These are phyloP conservation scores for Ganoderma lingzhi DNA, from an alignment of 1,284 basidiomycete genomes.

Conservation along the genomic window DNA sequence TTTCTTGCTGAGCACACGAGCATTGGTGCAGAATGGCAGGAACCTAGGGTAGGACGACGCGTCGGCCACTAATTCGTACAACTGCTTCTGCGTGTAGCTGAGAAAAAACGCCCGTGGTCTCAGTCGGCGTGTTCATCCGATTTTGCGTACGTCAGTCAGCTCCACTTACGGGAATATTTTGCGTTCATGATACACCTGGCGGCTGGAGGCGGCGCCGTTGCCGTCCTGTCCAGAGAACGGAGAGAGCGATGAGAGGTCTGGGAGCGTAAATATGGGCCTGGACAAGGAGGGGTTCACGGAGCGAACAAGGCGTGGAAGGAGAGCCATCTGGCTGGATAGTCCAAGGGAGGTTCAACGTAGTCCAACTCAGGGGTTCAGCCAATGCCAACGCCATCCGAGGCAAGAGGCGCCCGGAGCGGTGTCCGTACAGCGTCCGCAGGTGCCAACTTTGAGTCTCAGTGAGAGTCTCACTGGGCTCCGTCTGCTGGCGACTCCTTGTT, in stretches of 20 bases:
- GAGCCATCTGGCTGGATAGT: conserved; percentile 22
- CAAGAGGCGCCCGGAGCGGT: conserved; percentile 13
- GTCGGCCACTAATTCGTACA: conserved; percentile 90
- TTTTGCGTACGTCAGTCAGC: conserved; percentile 16
- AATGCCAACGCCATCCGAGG: background rate
- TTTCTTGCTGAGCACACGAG: conserved; percentile 66
- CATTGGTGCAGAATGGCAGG: conserved; percentile 88
- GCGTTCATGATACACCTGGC: conserved; percentile 63
- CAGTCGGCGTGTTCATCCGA: conserved; percentile 10
- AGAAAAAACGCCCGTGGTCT: conserved; percentile 23
- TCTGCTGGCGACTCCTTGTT: conserved; percentile 22
- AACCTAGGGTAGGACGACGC: conserved; percentile 88
- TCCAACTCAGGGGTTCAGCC: background rate
- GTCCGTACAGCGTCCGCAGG: conserved; percentile 24
- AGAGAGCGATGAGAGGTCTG: conserved; percentile 50
- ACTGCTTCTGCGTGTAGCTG: conserved; percentile 77
- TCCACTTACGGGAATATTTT: conserved; percentile 81
- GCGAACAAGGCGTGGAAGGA: conserved; percentile 32
- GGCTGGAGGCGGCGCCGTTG: conserved; percentile 30
- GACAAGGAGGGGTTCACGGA: conserved; percentile 17
- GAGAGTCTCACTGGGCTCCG: background rate
- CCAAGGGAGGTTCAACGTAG: too few species aligned
- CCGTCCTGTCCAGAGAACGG: conserved; percentile 43
- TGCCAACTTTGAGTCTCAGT: conserved; percentile 8
- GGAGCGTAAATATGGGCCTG: conserved; percentile 49